Percentiles rank a stretch among this genome's conserved stretches.
phyloP scores from a whole-genome alignment of 345 rosid genomes.

The Pugionium cornutum region DNA sequence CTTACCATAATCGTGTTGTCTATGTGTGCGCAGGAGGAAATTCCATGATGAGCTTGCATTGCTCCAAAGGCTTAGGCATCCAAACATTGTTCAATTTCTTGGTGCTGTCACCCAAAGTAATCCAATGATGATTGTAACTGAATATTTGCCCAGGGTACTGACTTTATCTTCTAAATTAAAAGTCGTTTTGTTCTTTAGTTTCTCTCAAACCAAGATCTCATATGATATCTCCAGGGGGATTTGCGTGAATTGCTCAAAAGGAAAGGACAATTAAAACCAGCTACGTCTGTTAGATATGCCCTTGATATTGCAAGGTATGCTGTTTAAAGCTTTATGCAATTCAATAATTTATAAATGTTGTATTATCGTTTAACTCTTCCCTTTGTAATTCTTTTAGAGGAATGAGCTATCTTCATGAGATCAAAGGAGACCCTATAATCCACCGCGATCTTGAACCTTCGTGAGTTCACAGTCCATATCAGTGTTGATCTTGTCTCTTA shows the following conservation, averaged over 20 bases:
- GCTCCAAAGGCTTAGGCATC: slow-evolving; percentile 92
- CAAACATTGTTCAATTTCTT: slow-evolving; percentile 92
- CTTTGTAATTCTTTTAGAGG: slow-evolving; percentile 58
- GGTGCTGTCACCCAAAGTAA: slow-evolving; percentile 97
- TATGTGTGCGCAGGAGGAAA: slow-evolving; percentile 54
- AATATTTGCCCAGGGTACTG: slow-evolving; percentile 79
- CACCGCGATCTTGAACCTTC: slow-evolving; percentile 99
- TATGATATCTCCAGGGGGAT: slow-evolving; percentile 66
- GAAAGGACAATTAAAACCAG: slow-evolving; percentile 62
- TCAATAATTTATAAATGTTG: not conserved
- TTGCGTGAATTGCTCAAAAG: slow-evolving; percentile 57
- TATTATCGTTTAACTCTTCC: slow-evolving; percentile 5
- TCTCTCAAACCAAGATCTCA: slow-evolving; percentile 14
- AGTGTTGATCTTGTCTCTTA: not conserved
- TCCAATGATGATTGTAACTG: slow-evolving; percentile 98
- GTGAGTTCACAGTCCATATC: slow-evolving; percentile 53
- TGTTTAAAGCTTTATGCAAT: not conserved
- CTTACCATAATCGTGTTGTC: slow-evolving; percentile 9
- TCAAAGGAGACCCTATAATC: slow-evolving; percentile 80
- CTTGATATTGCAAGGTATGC: slow-evolving; percentile 94
- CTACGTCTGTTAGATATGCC: slow-evolving; percentile 66
- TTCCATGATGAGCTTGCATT: slow-evolving; percentile 92
- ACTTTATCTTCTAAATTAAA: slow-evolving; percentile 16
- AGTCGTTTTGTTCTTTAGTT: not conserved
- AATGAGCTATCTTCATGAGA: slow-evolving; percentile 91